A percentile compares a stretch with the other conserved stretches of the same genome.
phyloP scores from a whole-genome alignment of 176 grass and related monocot genomes.

The Triticum turgidum region DNA sequence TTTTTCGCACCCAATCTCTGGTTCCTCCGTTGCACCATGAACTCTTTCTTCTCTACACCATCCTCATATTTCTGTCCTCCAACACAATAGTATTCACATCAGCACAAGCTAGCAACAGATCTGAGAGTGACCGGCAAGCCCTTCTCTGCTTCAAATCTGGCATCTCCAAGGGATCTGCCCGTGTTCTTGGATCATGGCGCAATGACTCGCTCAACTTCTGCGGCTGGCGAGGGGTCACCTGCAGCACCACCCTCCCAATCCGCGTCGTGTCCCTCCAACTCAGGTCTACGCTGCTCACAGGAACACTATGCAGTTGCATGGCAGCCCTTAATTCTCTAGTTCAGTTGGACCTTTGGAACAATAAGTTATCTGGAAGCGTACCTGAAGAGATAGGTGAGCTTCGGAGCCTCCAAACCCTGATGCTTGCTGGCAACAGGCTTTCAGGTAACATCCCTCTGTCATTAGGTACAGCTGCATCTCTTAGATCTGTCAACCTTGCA shows the following conservation, averaged over 20 bases:
- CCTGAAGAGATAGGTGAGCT: constrained; percentile 19
- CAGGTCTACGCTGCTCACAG: neutral
- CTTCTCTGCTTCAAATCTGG: constrained; percentile 52
- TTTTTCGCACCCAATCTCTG: neutral
- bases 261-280: constrained; percentile 38
- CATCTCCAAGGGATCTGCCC: neutral
- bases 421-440: neutral
- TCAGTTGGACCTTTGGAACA: constrained; percentile 28
- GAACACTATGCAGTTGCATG: constrained; percentile 25
- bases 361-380: constrained; percentile 34
- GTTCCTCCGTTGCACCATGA: neutral
- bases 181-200: constrained; percentile 32
- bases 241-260: neutral
- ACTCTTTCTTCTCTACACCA: neutral
- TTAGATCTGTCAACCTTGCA: constrained; percentile 18
- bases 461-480: neutral
- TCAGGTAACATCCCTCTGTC: constrained; percentile 33
- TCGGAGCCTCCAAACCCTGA: neutral
- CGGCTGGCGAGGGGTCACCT: constrained; percentile 44
- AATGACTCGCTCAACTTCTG: constrained; percentile 27
- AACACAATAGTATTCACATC: neutral
- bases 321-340: constrained; percentile 26
- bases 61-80: constrained; percentile 17
- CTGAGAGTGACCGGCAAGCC: constrained; percentile 15
- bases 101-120: constrained; percentile 28